Evolutionary conservation across 257 asterid genomes (phyloP), one percentile per base, ranked within the genome.

Genomic region (Schizonepeta tenuifolia): DNA sequence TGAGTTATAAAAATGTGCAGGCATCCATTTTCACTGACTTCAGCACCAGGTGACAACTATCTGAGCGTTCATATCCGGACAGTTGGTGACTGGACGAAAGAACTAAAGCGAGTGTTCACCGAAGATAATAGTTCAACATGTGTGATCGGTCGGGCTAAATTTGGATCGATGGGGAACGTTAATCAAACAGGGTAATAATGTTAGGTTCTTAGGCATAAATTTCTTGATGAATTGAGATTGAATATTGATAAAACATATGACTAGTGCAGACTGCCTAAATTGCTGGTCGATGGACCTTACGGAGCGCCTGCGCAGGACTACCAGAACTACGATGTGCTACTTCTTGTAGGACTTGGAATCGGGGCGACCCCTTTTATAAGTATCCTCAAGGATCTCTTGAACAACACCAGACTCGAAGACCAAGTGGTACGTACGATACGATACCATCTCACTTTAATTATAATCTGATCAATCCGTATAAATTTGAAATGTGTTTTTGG

Each of bases 341-440:
- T 93, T 33, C 93, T 93, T 7, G 88, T 90, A n/a, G 98, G 98
- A 69, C 97, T 93, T 2, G 98, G 97, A 54, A 90, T 93, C 61
- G 97, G 97, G 71, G 97, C 97, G 40, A 93, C 98, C 40, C 98
- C 98, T 76, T 93, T 93, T 76, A 89, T 93, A 73, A 93, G 98
- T 62, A 89, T 93, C 81, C 93, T 93, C 49, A 87, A 81, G 76
- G 98, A 93, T 85, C 89, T 90, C 61, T 73, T 93, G 79, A 83
- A 90, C 84, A 86, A 80, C 65, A 83, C 97, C 26, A 88, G 78
- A 86, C 63, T 80, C 58, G 93, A 90, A 70, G 95, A 93, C 68
- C 88, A 76, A 75, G 69, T 57, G 84, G 92, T 88, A 81, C 40
- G 12, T 40, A 7, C 13, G 3, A 40, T 40, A 40, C 44, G 44